Evolutionary conservation across 805 yeast species (phyloP).

Genomic region (Candida awuae): DNA sequence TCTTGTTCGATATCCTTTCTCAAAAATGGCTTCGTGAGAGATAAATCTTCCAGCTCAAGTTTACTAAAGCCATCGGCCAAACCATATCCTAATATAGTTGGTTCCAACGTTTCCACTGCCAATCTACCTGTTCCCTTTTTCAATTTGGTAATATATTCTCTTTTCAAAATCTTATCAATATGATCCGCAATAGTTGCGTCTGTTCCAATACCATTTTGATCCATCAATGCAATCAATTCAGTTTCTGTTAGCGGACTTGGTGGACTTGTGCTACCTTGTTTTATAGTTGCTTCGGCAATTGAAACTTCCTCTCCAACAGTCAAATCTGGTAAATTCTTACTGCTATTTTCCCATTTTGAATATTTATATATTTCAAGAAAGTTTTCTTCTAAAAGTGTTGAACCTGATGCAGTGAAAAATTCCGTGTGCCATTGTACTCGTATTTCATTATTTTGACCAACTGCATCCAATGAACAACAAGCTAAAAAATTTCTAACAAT

Average conservation of each 20-base stretch:
- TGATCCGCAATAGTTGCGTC: constrained; percentile 99
- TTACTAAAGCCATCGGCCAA: constrained; percentile 81
- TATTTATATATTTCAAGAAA: constrained; percentile 77
- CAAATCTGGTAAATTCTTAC: constrained; percentile 53
- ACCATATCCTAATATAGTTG: constrained; percentile 79
- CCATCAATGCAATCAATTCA: constrained; percentile 89
- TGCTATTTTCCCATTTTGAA: constrained; percentile 65
- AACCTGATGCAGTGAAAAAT: constrained; percentile 61
- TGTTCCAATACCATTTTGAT: constrained; percentile 94
- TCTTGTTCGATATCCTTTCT: constrained; percentile 67
- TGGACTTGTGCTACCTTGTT: constrained; percentile 70
- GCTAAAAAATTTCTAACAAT: constrained; percentile 83
- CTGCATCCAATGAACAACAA: constrained; percentile 86
- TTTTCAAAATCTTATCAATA: constrained; percentile 63
- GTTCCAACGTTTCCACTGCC: constrained; percentile 45
- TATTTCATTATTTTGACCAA: constrained; percentile 59
- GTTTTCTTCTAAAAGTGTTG: constrained; percentile 64
- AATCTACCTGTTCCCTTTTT: constrained; percentile 29
- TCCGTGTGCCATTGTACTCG: constrained; percentile 74
- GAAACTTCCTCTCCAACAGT: constrained; percentile 46
- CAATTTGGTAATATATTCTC: constrained; percentile 56
- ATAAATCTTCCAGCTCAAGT: constrained; percentile 60
- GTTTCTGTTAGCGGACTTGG: constrained; percentile 86
- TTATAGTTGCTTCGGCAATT: constrained; percentile 50
- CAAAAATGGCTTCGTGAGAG: constrained; percentile 82